phyloP scores from a whole-genome alignment of 768 basidiomycete species.

The Rickenella mellea region DNA sequence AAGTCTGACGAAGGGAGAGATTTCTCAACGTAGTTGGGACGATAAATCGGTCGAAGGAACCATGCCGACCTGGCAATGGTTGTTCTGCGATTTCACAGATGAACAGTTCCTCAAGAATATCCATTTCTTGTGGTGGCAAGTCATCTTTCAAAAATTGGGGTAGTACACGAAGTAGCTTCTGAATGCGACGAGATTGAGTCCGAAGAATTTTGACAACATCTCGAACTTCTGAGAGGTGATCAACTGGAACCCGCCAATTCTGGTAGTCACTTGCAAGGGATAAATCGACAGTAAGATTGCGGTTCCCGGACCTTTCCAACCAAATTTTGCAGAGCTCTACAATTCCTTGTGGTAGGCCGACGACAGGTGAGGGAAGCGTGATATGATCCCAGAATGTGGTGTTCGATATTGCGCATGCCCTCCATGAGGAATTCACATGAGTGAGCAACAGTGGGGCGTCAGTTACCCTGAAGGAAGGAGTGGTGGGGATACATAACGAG shows the following conservation, averaged over 20 bases:
- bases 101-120: neutral
- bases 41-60: neutral
- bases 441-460: neutral
- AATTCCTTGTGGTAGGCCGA: neutral
- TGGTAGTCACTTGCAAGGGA: neutral
- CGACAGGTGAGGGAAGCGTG: neutral
- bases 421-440: neutral
- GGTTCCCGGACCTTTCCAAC: neutral
- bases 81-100: neutral
- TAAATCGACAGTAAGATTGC: neutral
- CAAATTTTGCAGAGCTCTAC: neutral
- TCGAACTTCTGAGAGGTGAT: neutral
- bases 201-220: neutral
- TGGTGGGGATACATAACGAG: neutral
- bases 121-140: neutral
- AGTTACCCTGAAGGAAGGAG: neutral
- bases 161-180: neutral
- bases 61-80: neutral
- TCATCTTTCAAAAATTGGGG: neutral
- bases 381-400: neutral
- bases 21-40: neutral
- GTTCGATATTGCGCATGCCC: neutral
- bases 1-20: neutral
- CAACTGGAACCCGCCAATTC: neutral
- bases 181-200: neutral